A percentile compares a stretch with the other conserved stretches of the same genome.
Conservation (phyloP, 129 eudicot species). For the Gnaphalium uliginosum region DNA sequence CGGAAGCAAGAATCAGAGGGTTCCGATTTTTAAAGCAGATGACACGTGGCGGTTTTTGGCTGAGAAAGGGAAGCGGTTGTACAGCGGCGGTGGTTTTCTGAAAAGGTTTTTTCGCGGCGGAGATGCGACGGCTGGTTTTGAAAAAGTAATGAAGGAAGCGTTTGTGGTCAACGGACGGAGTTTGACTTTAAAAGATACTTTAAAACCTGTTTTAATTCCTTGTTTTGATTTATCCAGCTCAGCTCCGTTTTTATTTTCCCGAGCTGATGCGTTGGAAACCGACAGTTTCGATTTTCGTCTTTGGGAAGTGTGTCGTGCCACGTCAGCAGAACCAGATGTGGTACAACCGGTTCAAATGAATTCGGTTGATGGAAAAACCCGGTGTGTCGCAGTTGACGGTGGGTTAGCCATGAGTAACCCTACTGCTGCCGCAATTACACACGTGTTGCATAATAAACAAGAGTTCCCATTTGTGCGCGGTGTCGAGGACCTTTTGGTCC, state of each 20-base stretch:
- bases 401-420: constrained; percentile 40
- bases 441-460: constrained; percentile 84
- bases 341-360: constrained; percentile 24
- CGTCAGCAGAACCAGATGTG: constrained; percentile 33
- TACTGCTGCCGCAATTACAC: constrained; percentile 76
- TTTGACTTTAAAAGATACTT: constrained; percentile 38
- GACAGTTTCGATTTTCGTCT: constrained; percentile 37
- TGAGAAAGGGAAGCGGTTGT: constrained; percentile 41
- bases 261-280: constrained; percentile 41
- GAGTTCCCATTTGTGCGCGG: constrained; percentile 90
- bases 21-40: constrained; percentile 37
- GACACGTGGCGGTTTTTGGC: constrained; percentile 42
- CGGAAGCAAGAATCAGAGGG: constrained; percentile 16
- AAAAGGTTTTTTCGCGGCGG: constrained; percentile 19
- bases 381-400: constrained; percentile 29
- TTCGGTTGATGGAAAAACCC: constrained; percentile 34
- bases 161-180: constrained; percentile 29
- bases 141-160: constrained; percentile 30
- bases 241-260: constrained; percentile 34
- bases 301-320: constrained; percentile 42
- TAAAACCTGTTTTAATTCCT: constrained; percentile 49
- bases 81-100: constrained; percentile 24
- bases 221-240: constrained; percentile 65
- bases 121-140: constrained; percentile 9
- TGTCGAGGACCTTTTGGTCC: constrained; percentile 89